A percentile compares a stretch with the other conserved stretches of the same genome.
phyloP scores from a whole-genome alignment of 2,329 filamentous ascomycete species.

The Cladophialophora psammophila region DNA sequence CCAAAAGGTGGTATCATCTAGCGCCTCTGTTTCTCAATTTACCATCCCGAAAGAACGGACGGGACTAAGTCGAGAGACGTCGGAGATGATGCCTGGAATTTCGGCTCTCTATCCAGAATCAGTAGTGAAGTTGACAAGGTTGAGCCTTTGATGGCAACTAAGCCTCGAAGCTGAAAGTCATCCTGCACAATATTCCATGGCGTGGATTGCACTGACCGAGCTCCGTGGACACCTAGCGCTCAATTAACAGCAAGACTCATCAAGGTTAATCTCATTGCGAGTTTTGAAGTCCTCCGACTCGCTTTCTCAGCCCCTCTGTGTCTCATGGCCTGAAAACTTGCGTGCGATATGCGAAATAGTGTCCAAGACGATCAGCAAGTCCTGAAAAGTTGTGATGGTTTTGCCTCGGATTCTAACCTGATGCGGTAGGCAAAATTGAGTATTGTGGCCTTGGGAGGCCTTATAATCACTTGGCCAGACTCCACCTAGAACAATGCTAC shows the following conservation, averaged over 20 bases:
- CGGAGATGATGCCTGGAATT: not conserved
- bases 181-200: not conserved
- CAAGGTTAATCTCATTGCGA: not conserved
- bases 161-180: not conserved
- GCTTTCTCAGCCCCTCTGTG: not conserved
- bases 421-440: not conserved
- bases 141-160: not conserved
- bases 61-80: not conserved
- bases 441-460: too few relatives aligned
- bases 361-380: not conserved
- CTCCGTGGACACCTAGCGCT: not conserved
- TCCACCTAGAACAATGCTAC: too few relatives aligned
- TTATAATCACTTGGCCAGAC: too few relatives aligned
- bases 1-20: not conserved
- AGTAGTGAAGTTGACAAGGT: not conserved
- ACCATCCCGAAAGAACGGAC: not conserved
- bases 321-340: not conserved
- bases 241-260: not conserved
- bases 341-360: not conserved
- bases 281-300: not conserved
- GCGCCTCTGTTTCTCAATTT: not conserved
- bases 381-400: not conserved
- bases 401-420: not conserved
- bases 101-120: not conserved
- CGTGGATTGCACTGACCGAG: not conserved